Percentiles rank a stretch among this genome's conserved stretches.
Evolutionary conservation across 2,329 filamentous ascomycete genomes (phyloP).

Genomic region (Fusarium marasasianum): DNA sequence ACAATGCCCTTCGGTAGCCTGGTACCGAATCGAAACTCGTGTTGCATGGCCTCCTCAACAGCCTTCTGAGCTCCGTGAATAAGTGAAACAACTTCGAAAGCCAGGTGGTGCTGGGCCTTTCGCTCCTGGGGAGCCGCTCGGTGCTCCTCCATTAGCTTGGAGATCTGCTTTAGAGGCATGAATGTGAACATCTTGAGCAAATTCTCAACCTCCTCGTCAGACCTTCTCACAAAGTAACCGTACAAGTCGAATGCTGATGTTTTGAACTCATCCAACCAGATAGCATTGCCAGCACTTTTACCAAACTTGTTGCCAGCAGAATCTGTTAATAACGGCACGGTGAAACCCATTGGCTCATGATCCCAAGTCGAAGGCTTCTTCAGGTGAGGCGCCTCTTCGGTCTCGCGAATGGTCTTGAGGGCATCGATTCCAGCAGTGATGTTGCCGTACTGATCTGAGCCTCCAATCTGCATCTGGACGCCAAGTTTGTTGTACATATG

Average conservation of each 20-base stretch:
- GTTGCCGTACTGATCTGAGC: slow-evolving; percentile 96
- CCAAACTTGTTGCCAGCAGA: slow-evolving; percentile 89
- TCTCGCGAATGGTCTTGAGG: slow-evolving; percentile 76
- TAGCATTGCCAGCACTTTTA: slow-evolving; percentile 91
- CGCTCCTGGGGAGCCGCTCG: slow-evolving; percentile 73
- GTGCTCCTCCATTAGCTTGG: slow-evolving; percentile 74
- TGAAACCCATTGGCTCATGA: slow-evolving; percentile 81
- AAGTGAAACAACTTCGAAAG: slow-evolving; percentile 82
- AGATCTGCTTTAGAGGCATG: slow-evolving; percentile 75
- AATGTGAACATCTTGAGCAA: slow-evolving; percentile 94
- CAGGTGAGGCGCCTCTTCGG: slow-evolving; percentile 57
- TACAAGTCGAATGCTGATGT: slow-evolving; percentile 89
- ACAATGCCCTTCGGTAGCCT: slow-evolving; percentile 43
- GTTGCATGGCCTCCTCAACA: slow-evolving; percentile 65
- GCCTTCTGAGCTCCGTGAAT: slow-evolving; percentile 78
- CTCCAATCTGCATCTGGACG: slow-evolving; percentile 89
- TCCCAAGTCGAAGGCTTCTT: slow-evolving; percentile 54
- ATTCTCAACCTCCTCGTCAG: slow-evolving; percentile 82
- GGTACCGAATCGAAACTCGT: slow-evolving; percentile 59
- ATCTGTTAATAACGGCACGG: slow-evolving; percentile 88
- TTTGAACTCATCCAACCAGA: slow-evolving; percentile 88
- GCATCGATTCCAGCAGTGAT: slow-evolving; percentile 90
- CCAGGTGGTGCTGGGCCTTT: slow-evolving; percentile 83
- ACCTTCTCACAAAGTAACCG: slow-evolving; percentile 84
- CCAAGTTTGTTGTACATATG: slow-evolving; percentile 74